These are phyloP conservation scores for Dioscorea alata DNA, from an alignment of 106 monocot genomes.

Conservation along the genomic window DNA sequence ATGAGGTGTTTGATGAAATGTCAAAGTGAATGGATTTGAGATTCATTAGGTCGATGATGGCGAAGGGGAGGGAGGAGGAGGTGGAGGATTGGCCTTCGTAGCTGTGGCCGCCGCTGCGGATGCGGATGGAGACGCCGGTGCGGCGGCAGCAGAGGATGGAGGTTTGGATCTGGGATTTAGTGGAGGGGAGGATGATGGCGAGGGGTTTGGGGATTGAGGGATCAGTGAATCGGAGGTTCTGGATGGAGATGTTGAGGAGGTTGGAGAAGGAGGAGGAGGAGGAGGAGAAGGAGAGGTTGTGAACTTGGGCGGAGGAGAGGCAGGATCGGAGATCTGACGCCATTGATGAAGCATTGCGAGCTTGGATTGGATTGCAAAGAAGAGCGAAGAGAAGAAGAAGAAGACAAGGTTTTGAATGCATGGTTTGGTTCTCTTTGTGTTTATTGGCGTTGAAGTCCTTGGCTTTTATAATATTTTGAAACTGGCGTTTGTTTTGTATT, in stretches of 20 bases:
- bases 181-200: conserved; percentile 23
- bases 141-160: conserved; percentile 19
- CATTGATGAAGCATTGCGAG: no score
- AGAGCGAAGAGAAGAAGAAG: no score
- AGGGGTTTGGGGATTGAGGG: conserved; percentile 17
- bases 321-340: not conserved
- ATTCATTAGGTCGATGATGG: conserved; percentile 27
- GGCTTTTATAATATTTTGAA: no score
- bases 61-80: conserved; percentile 13
- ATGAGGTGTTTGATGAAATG: not conserved
- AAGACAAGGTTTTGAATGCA: no score
- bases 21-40: conserved; percentile 18
- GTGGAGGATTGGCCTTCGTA: conserved; percentile 38
- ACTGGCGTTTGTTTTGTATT: no score
- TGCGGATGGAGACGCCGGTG: conserved; percentile 17
- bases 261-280: not conserved
- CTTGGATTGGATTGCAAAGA: no score
- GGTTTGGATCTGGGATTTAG: conserved; percentile 3
- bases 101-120: conserved; percentile 45
- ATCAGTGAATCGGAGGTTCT: conserved; percentile 35
- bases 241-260: conserved; percentile 25
- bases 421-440: no score
- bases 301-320: not conserved
- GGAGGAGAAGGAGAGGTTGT: not conserved
- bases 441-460: no score